A percentile compares a stretch with the other conserved stretches of the same genome.
Evolutionary conservation across 108 stramenopile genomes (phyloP).

Genomic region (Nitzschia sp.): DNA sequence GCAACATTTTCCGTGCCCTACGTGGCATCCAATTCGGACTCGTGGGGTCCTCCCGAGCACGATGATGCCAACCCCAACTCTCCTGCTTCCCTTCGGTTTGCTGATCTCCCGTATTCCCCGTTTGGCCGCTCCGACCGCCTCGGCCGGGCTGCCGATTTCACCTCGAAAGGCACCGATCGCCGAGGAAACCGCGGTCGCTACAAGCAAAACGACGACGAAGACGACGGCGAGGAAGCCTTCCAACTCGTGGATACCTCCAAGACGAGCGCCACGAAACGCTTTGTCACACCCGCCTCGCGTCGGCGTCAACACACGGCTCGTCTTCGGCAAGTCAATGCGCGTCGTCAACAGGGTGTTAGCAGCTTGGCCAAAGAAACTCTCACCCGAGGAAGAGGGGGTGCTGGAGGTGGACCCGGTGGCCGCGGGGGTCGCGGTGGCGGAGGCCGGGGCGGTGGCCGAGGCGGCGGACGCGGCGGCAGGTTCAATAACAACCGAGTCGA

Average conservation of each 20-base stretch:
- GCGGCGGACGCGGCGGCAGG: conserved; percentile 38
- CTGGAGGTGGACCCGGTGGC: conserved; percentile 35
- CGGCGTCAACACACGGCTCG: conserved; percentile 59
- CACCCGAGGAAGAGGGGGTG: conserved; percentile 11
- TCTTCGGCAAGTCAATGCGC: conserved; percentile 74
- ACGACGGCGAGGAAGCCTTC: conserved; percentile 73
- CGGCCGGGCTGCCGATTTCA: conserved; percentile 85
- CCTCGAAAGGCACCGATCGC: conserved; percentile 29
- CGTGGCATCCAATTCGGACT: conserved; percentile 65
- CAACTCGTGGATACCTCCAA: conserved; percentile 92
- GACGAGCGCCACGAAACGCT: conserved; percentile 55
- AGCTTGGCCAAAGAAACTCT: conserved; percentile 32
- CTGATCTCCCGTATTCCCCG: conserved; percentile 88
- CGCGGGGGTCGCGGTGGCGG: conserved; percentile 23
- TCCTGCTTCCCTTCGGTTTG: conserved; percentile 56
- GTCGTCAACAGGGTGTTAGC: conserved; percentile 48
- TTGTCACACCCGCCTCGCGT: conserved; percentile 60
- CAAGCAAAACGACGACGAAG: conserved; percentile 79
- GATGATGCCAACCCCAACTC: conserved; percentile 39
- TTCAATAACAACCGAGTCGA: conserved; percentile 44
- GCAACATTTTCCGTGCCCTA: conserved; percentile 72
- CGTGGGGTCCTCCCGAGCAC: conserved; percentile 76
- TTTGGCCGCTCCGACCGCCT: conserved; percentile 91
- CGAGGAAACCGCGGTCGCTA: conserved; percentile 41
- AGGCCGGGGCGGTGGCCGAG: conserved; percentile 47